Conservation (phyloP, 106 monocot genomes). For the Gastrodia elata region DNA sequence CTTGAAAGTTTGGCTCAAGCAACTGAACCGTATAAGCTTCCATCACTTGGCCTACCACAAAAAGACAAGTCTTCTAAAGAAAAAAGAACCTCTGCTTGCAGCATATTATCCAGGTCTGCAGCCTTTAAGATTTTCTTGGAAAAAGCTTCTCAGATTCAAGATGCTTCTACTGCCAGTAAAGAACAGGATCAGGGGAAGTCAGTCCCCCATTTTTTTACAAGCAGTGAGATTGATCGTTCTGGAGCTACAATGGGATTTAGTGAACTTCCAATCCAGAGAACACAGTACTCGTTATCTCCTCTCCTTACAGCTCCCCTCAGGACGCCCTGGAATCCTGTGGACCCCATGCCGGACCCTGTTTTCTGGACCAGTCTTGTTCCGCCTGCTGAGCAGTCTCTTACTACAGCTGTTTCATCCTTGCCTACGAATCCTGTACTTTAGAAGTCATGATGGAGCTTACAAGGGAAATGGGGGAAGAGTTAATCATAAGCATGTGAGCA, state of each 20-base stretch:
- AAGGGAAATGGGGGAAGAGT: background rate
- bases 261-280: conserved; percentile 35
- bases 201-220: conserved; percentile 16
- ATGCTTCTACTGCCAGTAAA: conserved; percentile 18
- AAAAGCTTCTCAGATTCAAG: conserved; percentile 38
- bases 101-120: conserved; percentile 59
- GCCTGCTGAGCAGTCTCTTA: conserved; percentile 28
- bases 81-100: conserved; percentile 40
- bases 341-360: conserved; percentile 51
- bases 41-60: conserved; percentile 40
- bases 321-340: conserved; percentile 52
- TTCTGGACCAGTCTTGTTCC: conserved; percentile 61
- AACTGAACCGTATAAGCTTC: conserved; percentile 73
- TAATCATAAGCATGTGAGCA: background rate
- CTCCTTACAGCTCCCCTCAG: conserved; percentile 38
- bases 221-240: conserved; percentile 27
- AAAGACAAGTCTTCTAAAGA: conserved; percentile 29
- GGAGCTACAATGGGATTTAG: conserved; percentile 20
- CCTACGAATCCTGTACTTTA: conserved; percentile 10
- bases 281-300: conserved; percentile 29
- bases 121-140: conserved; percentile 76
- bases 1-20: conserved; percentile 39
- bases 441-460: background rate
- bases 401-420: conserved; percentile 17
- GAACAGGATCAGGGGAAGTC: conserved; percentile 32